phyloP scores from a whole-genome alignment of 2,329 filamentous ascomycete genomes.

The Bertia moriformis region DNA sequence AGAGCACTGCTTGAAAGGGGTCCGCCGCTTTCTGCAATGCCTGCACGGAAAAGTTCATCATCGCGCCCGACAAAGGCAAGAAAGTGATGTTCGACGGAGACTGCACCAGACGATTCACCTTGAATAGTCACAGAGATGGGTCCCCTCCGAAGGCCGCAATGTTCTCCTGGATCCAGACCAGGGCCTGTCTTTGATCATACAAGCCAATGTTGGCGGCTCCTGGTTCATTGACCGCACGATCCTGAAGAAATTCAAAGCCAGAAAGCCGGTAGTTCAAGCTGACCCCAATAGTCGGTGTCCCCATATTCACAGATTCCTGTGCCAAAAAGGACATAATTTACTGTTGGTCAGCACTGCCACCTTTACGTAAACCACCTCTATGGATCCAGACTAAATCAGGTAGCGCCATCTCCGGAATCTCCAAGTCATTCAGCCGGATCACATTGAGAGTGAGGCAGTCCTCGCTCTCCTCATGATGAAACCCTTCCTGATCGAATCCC shows the following conservation, averaged over 20 bases:
- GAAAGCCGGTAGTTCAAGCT: constrained; percentile 28
- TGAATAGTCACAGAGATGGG: constrained; percentile 27
- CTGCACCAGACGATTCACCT: constrained; percentile 28
- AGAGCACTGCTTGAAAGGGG: constrained; percentile 15
- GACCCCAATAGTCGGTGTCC: constrained; percentile 28
- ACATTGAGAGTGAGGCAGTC: constrained; percentile 16
- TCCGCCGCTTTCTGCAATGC: constrained; percentile 35
- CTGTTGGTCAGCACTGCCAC: constrained; percentile 25
- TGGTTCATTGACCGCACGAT: constrained; percentile 11
- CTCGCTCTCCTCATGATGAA: too few species aligned
- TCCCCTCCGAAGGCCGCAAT: constrained; percentile 34
- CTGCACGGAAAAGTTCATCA: constrained; percentile 36
- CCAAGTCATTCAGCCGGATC: constrained; percentile 10
- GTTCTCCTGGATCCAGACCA: constrained; percentile 36
- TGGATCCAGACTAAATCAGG: too few species aligned
- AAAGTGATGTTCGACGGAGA: constrained; percentile 26
- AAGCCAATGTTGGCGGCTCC: constrained; percentile 25
- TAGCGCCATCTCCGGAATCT: too few species aligned
- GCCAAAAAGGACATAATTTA: constrained; percentile 49
- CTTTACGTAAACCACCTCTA: constrained; percentile 25
- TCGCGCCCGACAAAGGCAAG: constrained; percentile 39
- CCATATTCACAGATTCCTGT: constrained; percentile 21
- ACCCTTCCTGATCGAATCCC: too few species aligned
- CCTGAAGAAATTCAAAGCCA: constrained; percentile 26
- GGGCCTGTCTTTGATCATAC: constrained; percentile 29